Evolutionary conservation across 2,329 filamentous ascomycete species (phyloP).

Genomic region (Periconia sp.): DNA sequence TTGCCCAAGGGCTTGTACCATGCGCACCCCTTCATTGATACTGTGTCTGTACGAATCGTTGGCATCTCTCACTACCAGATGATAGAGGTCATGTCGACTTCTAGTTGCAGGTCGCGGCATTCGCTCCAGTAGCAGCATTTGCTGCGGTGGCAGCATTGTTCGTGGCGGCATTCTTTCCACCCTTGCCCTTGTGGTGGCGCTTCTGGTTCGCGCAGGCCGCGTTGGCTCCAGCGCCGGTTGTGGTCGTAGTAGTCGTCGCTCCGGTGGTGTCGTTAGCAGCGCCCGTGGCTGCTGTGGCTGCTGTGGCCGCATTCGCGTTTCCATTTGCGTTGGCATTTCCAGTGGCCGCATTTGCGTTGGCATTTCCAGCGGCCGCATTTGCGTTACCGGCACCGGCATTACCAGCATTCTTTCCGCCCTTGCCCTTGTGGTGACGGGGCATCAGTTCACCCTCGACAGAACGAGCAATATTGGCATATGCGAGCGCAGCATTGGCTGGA

Average conservation of each 20-base stretch:
- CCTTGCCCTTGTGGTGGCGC: constrained; percentile 3
- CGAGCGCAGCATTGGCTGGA: constrained; percentile 1
- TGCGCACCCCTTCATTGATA: no score
- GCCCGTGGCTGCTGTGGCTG: not conserved
- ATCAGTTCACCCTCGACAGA: not conserved
- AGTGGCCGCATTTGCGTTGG: not conserved
- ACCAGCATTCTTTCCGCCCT: not conserved
- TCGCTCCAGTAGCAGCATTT: not conserved
- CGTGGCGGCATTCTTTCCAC: not conserved
- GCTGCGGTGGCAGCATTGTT: not conserved
- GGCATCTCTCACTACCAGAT: no score
- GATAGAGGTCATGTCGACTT: no score
- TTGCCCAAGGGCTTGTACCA: no score
- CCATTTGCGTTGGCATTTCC: constrained; percentile 1
- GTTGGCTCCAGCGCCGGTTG: not conserved
- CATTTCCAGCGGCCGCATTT: not conserved
- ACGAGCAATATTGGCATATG: constrained; percentile 1
- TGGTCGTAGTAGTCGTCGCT: not conserved
- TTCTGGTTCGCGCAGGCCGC: constrained; percentile 3
- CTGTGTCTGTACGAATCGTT: no score
- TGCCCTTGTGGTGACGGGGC: constrained; percentile 1
- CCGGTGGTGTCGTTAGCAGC: not conserved
- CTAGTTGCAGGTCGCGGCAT: no score
- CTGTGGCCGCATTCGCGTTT: not conserved
- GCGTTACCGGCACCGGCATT: not conserved